Base-by-base conservation (phyloP, 108 stramenopile genomes). In the Bacterosira constricta region DNA sequence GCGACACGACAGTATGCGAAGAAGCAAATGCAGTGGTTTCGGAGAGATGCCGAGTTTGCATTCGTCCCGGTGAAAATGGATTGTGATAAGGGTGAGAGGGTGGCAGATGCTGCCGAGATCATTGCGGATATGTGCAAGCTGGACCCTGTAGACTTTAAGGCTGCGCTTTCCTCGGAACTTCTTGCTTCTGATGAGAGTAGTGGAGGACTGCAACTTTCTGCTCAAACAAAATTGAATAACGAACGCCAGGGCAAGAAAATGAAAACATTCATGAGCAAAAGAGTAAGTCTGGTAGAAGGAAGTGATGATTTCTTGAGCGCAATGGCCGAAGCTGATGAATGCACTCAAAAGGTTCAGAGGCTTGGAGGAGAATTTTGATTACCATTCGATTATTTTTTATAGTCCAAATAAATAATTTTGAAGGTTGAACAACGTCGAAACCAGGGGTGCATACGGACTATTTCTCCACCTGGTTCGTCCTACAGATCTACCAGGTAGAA, bases 1-100 rank as follows among this genome's bases (percentile, higher is more conserved):
- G 95, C 95, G 6, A 96, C 96, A 4, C 58, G 97, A 38, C 88
- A 88, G 49, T 98, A 98, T 75, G 93, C 96, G 39, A 91, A 90
- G 66, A 88, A 95, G 63, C 97, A 98, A 79, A 92, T 97, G 91
- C 85, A 94, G 66, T 98, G 97, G 97, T 97, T 92, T 74, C 90
- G 93, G 55, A 83, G 90, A 47, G 87, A 94, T 60, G 55, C 77
- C 27, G 80, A 90, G 15, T 92, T 95, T 69, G 68, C 85, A 27
- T 93, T 96, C 79, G 77, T 94, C 46, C 92, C 93, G 1, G 88
- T 94, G 7, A 26, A 72, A 6, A 63, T 91, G 50, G 46, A 71
- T 4, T 23, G 35, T 5, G 41, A 61, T 13, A 85, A 90, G 52
- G 46, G 56, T 9, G 73, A 65, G 37, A 79, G 93, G 18, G 75